Percentiles rank a stretch among this genome's conserved stretches.
These are phyloP conservation scores for Limonomyces culmigenus DNA, from an alignment of 1,284 basidiomycete species.

Conservation along the genomic window DNA sequence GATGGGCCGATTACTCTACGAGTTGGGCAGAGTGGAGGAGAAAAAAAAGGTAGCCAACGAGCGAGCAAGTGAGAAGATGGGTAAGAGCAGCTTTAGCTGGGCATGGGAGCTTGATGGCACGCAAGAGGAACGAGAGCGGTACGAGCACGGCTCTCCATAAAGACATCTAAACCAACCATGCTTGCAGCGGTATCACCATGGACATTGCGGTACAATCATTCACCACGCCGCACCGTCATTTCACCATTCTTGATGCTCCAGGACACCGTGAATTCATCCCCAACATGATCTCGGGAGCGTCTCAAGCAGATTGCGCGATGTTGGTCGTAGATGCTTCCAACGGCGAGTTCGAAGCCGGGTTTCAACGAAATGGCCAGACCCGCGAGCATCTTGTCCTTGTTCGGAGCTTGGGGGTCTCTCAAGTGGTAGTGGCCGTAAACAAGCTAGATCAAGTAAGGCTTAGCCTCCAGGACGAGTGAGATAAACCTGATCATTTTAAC, in stretches of 20 bases:
- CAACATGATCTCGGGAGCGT: constrained; percentile 97
- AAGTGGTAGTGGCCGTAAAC: constrained; percentile 88
- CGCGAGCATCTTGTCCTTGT: constrained; percentile 89
- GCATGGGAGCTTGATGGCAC: constrained; percentile 96
- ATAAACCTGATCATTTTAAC: too few relatives aligned
- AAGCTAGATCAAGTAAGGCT: constrained; percentile 82
- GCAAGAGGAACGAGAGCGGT: constrained; percentile 86
- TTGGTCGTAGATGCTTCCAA: constrained; percentile 86
- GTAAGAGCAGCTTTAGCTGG: constrained; percentile 93
- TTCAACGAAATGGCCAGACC: constrained; percentile 91
- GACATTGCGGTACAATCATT: constrained; percentile 85
- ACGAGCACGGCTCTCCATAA: background rate
- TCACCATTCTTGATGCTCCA: constrained; percentile 91
- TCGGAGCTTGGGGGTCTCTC: constrained; percentile 85
- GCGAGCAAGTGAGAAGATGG: constrained; percentile 77
- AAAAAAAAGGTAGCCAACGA: constrained; percentile 78
- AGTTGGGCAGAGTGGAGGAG: constrained; percentile 78
- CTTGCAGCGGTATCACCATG: constrained; percentile 84
- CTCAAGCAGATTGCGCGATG: constrained; percentile 91
- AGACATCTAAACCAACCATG: background rate
- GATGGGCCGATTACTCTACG: constrained; percentile 90
- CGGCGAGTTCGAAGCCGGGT: constrained; percentile 94
- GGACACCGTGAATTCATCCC: constrained; percentile 97
- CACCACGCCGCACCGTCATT: constrained; percentile 57
- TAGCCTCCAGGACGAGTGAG: too few relatives aligned